Evolutionary conservation across 108 stramenopile genomes (phyloP).

Genomic region (Pseudonitzschia pungens): DNA sequence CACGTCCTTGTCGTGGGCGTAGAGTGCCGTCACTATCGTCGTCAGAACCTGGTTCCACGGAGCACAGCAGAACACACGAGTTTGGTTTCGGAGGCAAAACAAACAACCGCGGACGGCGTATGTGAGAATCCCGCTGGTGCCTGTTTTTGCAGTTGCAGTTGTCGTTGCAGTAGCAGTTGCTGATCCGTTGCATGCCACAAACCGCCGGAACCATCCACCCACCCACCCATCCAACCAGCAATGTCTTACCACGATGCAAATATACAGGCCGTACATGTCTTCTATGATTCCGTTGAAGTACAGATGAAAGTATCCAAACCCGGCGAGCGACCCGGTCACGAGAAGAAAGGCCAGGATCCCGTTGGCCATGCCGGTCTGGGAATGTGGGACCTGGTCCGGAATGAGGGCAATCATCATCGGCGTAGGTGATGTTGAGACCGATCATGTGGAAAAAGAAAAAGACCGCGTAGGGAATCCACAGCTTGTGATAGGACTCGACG

Average conservation of each 20-base stretch:
- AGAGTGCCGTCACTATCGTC: constrained; percentile 11
- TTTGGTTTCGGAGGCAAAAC: no score
- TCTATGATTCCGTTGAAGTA: constrained; percentile 14
- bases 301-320: constrained; percentile 22
- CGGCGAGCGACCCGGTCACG: constrained; percentile 56
- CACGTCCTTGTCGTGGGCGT: constrained; percentile 15
- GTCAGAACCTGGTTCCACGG: constrained; percentile 5
- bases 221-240: no score
- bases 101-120: no score
- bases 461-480: constrained; percentile 53
- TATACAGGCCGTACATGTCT: constrained; percentile 45
- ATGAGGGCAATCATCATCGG: constrained; percentile 71
- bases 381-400: constrained; percentile 49
- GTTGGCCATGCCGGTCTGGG: constrained; percentile 63
- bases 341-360: constrained; percentile 53
- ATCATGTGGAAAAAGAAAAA: constrained; percentile 54
- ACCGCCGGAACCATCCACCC: no score
- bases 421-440: constrained; percentile 57
- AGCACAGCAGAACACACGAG: neutral
- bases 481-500: constrained; percentile 29
- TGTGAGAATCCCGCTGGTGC: no score
- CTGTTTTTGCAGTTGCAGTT: no score
- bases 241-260: constrained; percentile 20
- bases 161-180: no score
- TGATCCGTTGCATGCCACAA: no score